A percentile compares a stretch with the other conserved stretches of the same genome.
Conservation (phyloP, 177 flowering plant genomes). For the Vitis hybrid region DNA sequence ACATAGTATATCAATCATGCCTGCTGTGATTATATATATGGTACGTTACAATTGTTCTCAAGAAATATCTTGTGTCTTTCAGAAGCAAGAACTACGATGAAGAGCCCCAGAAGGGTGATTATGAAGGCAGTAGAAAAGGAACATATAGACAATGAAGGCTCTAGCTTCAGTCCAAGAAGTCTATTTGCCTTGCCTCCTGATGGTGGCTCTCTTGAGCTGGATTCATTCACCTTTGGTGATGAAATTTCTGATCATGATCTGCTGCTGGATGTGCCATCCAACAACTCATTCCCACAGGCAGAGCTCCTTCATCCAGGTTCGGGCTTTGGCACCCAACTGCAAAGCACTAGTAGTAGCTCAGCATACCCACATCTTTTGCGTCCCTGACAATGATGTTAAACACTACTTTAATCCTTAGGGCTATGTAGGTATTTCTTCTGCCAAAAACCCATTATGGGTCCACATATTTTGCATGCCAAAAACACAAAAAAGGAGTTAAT, state of each 20-base stretch:
- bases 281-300: slow-evolving; percentile 77
- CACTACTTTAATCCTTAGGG: slow-evolving; percentile 10
- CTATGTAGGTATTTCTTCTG: slow-evolving; percentile 17
- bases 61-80: slow-evolving; percentile 27
- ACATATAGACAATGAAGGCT: slow-evolving; percentile 42
- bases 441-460: slow-evolving; percentile 11
- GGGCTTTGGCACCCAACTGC: slow-evolving; percentile 42
- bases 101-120: slow-evolving; percentile 48
- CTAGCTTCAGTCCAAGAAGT: slow-evolving; percentile 69
- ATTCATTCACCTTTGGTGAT: slow-evolving; percentile 49
- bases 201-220: slow-evolving; percentile 54
- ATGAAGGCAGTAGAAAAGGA: slow-evolving; percentile 53
- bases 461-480: slow-evolving; percentile 25
- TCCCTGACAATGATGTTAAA: slow-evolving; percentile 32
- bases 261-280: slow-evolving; percentile 79
- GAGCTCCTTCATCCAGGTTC: slow-evolving; percentile 67
- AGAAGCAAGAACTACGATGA: slow-evolving; percentile 51
- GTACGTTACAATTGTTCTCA: neutral
- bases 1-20: too few species aligned
- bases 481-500: slow-evolving; percentile 1
- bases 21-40: neutral
- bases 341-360: slow-evolving; percentile 63
- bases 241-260: slow-evolving; percentile 78
- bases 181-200: slow-evolving; percentile 66
- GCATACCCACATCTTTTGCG: slow-evolving; percentile 35